Conservation (phyloP, 345 rosid genomes). For the Erysimum cheiranthoides region DNA sequence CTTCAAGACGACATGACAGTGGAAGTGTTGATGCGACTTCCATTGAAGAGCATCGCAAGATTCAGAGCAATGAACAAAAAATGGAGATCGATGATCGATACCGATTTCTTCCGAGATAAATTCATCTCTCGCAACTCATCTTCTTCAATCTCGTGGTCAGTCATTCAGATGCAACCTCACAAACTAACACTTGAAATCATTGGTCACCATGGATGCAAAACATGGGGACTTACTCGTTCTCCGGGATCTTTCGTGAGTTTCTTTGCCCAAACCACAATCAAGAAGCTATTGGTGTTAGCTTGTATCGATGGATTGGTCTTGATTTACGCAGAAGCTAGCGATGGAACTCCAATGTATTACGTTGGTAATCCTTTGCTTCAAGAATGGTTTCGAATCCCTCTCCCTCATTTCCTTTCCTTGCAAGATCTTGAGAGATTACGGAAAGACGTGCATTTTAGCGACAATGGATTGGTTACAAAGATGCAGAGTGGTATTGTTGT, state of each 20-base stretch:
- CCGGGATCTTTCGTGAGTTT: slow-evolving; percentile 5
- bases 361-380: slow-evolving; percentile 21
- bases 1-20: neutral
- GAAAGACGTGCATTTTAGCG: neutral
- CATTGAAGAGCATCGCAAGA: slow-evolving; percentile 35
- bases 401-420: neutral
- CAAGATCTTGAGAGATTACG: neutral
- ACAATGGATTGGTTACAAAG: slow-evolving; percentile 34
- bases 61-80: slow-evolving; percentile 11
- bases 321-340: neutral
- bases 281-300: slow-evolving; percentile 6
- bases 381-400: slow-evolving; percentile 31
- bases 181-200: slow-evolving; percentile 25
- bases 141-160: slow-evolving; percentile 28
- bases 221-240: slow-evolving; percentile 28
- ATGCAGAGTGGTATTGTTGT: neutral
- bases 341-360: slow-evolving; percentile 15
- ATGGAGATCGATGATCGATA: slow-evolving; percentile 30
- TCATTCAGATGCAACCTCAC: slow-evolving; percentile 23
- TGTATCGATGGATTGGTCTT: slow-evolving; percentile 31
- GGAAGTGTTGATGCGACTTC: neutral
- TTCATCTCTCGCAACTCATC: slow-evolving; percentile 28
- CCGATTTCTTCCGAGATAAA: slow-evolving; percentile 16
- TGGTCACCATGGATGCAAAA: slow-evolving; percentile 27
- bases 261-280: slow-evolving; percentile 14